Evolutionary conservation across 2,329 filamentous ascomycete species (phyloP).

Genomic region (Fusarium sp.): DNA sequence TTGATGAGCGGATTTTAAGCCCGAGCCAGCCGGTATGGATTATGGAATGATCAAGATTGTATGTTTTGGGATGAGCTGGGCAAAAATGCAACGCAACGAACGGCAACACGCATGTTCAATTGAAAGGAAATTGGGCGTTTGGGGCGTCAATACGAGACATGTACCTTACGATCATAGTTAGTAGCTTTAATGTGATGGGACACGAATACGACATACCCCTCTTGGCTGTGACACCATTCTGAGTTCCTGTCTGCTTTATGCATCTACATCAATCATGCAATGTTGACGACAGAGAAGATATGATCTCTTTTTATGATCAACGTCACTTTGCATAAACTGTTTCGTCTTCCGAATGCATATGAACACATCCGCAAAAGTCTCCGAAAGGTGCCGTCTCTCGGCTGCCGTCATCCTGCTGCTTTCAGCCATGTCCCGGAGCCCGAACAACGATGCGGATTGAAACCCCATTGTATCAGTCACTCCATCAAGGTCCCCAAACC

Average conservation of each 20-base stretch:
- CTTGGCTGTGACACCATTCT: not conserved
- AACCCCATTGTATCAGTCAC: fast-evolving
- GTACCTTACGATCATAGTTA: not conserved
- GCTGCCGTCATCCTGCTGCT: not conserved
- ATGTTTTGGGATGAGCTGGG: not conserved
- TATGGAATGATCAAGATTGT: constrained; percentile 14
- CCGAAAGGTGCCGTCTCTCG: not conserved
- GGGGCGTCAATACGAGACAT: constrained; percentile 11
- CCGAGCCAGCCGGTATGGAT: not conserved
- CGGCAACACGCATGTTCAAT: not conserved
- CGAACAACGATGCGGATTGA: not conserved
- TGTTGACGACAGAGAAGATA: not conserved
- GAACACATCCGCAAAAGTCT: not conserved
- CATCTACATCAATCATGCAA: not conserved
- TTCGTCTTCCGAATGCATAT: not conserved
- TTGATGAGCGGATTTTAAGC: not conserved
- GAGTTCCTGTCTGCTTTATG: not conserved
- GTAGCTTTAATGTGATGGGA: constrained; percentile 4
- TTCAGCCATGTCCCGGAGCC: no score
- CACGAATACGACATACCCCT: not conserved
- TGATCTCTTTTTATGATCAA: no score
- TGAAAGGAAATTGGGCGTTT: constrained; percentile 6
- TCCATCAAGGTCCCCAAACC: not conserved
- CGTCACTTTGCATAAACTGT: not conserved
- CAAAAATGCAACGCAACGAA: not conserved